These are phyloP conservation scores for Suillus occidentalis DNA, from an alignment of 768 basidiomycete species.

Conservation along the genomic window DNA sequence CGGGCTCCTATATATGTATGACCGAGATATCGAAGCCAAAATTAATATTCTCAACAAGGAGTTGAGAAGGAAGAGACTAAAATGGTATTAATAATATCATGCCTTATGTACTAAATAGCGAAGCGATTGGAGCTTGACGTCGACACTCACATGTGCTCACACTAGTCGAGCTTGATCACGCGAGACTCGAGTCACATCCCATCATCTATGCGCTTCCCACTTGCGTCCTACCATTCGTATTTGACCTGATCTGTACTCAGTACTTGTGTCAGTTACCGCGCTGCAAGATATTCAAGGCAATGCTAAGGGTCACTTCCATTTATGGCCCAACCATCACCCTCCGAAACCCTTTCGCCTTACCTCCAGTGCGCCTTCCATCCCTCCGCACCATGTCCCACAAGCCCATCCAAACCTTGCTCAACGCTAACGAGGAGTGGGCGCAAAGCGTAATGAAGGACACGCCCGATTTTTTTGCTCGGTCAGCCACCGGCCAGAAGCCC, in stretches of 20 bases:
- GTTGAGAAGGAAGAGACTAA: neutral
- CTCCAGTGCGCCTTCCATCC: neutral
- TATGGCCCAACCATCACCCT: neutral
- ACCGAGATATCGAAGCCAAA: too few species aligned
- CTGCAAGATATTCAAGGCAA: neutral
- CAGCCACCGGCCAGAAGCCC: slow-evolving; percentile 63
- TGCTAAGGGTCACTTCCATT: neutral
- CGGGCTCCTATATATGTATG: too few species aligned
- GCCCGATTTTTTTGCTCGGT: slow-evolving; percentile 62
- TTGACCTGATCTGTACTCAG: neutral
- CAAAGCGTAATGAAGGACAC: slow-evolving; percentile 51
- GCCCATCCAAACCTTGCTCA: slow-evolving; percentile 30
- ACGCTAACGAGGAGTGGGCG: slow-evolving; percentile 71
- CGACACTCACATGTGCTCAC: neutral
- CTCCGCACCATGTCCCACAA: neutral
- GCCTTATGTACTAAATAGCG: too few species aligned
- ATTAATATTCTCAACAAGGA: too few species aligned
- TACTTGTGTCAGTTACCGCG: neutral
- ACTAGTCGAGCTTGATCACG: neutral
- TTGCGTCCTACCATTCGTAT: neutral
- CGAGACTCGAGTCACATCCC: neutral
- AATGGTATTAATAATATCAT: neutral
- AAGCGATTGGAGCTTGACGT: neutral
- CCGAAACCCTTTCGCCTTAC: neutral
- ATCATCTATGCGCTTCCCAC: neutral